Evolutionary conservation across 768 basidiomycete species (phyloP), one percentile per base, ranked within the genome.

Genomic region (Strobilomyces confusus): DNA sequence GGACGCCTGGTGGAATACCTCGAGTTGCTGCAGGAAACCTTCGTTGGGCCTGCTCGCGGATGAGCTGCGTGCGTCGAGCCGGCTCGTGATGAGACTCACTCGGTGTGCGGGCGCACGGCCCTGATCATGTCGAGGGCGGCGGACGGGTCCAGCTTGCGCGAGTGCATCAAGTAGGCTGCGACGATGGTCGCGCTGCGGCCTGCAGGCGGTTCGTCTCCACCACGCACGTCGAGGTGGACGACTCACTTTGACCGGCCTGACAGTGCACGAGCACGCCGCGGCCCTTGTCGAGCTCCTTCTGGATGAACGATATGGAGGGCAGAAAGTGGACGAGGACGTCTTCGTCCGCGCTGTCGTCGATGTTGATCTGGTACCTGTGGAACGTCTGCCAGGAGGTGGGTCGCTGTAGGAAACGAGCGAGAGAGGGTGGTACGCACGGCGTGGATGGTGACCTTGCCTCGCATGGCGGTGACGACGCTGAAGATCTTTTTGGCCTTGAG

Each of bases 161-260:
- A 79, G 61, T 87, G 81, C 90, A 97, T 95, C 42, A 97, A 73
- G 63, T 92, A 97, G 5, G 93, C 94, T 2, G 91, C 85, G 8
- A 89, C 86, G 44, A 95, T 84, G 2, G 90, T 87, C 8, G 86
- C 84, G 58, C 91, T 93, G 22, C 94, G 82, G 63, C 89, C 89
- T 92, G 56, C 41, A 19, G 58, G 29, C 22, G 56, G 43, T 42
- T 58, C 34, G 14, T 49, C 47, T 43, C 57, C 37, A 15, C 44
- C 22, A 23, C 44, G 47, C 17, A 20, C 4, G 49, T 4, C 41
- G 17, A 48, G 25, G 13, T 20, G 13, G 42, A 49, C 6, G 44
- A 79, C 88, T 67, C 70, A 91, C 90, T 92, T 70, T 92, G 77
- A 23, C 94, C 94, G 22, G 90, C 92, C 53, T 90, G 86, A 65